A percentile compares a stretch with the other conserved stretches of the same genome.
Evolutionary conservation across 345 rosid species (phyloP).

Genomic region (Orychophragmus violaceus): DNA sequence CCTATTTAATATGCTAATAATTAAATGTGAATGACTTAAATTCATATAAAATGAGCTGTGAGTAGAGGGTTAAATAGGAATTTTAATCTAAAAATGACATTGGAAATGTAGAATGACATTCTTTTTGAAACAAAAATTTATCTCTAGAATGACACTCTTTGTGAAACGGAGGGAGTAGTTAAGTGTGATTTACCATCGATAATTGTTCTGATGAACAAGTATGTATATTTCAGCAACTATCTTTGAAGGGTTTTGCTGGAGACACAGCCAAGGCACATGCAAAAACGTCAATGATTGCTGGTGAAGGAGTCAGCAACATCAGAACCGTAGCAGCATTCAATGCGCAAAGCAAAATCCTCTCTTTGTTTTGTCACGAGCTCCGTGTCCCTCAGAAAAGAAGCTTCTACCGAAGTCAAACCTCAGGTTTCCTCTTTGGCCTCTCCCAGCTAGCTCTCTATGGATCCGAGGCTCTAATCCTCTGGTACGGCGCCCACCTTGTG

Average conservation of each 20-base stretch:
- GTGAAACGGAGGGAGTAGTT: too few species aligned
- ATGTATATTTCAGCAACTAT: conserved; percentile 66
- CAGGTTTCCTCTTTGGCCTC: conserved; percentile 91
- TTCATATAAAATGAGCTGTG: too few species aligned
- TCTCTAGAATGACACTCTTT: too few species aligned
- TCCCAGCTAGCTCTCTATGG: conserved; percentile 92
- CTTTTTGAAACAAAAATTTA: too few species aligned
- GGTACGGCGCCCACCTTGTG: conserved; percentile 97
- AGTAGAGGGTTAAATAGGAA: too few species aligned
- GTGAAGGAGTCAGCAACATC: conserved; percentile 98
- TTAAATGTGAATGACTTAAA: too few species aligned
- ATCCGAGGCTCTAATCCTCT: conserved; percentile 94
- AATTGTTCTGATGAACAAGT: conserved; percentile 6
- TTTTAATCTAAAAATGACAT: too few species aligned
- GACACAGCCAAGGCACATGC: conserved; percentile 99
- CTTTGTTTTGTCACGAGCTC: conserved; percentile 76
- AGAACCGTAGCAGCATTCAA: conserved; percentile 98
- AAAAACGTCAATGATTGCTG: conserved; percentile 99
- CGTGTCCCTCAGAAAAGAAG: conserved; percentile 72
- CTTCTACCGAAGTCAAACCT: conserved; percentile 69
- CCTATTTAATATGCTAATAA: too few species aligned
- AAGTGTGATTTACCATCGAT: neutral
- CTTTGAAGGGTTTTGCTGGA: conserved; percentile 99
- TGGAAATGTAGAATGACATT: too few species aligned
- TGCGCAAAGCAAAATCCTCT: conserved; percentile 83